Evolutionary conservation across 208 protist genomes (phyloP), one percentile per base, ranked within the genome.

Genomic region (Leishmania guyanensis): DNA sequence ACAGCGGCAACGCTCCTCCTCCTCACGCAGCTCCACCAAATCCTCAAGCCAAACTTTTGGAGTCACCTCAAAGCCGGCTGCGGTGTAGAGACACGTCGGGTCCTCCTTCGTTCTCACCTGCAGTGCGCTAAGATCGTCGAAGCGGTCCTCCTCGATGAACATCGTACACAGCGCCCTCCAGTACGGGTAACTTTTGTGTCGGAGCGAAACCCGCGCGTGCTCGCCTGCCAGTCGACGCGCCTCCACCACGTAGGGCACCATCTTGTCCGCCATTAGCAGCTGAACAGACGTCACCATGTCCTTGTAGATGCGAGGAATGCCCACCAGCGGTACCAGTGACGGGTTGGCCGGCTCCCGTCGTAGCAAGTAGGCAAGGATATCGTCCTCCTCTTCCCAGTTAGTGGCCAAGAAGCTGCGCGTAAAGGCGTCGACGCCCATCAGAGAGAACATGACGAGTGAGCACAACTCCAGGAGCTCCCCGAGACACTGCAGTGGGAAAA

Each of bases 401-500:
- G 90, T 88, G 29, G 84, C 78, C 29, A 96, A 75, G 80, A 97
- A 90, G 51, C 85, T 82, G 43, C 78, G 71, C 26, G 86, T 84
- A 78, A 97, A 95, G 70, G 85, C 87, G 14, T 89, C 86, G 16
- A 90, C 82, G 66, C 92, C 91, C 48, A 84, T 78, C 36, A 73
- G 65, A 1, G 92, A 92, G 78, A 92, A 88, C 51, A 85, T 84
- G 20, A 83, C 88, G 16, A 88, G 77, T 5, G 90, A 83, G 83
- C 91, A 93, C 65, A 95, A 65, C 75, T 97, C 91, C 9, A 95
- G 70, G 29, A 97, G 62, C 75, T 93, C 86, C 0, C 89, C 91
- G 1, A 95, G 9, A 82, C 92, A 96, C 80, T 97, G 94, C 33
- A 96, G 74, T 5, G 94, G 90, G 74, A 93, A 94, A n/a, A 97